These are phyloP conservation scores for Candida morakotiae DNA, from an alignment of 805 yeast species.

Conservation along the genomic window DNA sequence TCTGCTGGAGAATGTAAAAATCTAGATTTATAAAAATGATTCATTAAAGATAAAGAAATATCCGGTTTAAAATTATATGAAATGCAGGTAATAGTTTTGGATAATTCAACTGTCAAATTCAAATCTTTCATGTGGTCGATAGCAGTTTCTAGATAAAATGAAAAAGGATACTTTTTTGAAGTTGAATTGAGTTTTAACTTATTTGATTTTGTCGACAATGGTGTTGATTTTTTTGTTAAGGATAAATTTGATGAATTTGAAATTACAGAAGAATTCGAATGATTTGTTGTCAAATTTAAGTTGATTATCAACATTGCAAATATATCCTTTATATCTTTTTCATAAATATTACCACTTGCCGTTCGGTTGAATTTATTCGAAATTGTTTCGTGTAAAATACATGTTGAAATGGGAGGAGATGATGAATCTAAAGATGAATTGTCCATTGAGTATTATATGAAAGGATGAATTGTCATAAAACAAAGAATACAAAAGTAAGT, in stretches of 20 bases:
- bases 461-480: no score
- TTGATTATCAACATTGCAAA: constrained; percentile 47
- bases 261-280: background rate
- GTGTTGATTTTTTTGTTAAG: background rate
- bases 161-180: constrained; percentile 40
- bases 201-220: constrained; percentile 3
- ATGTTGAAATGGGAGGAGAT: background rate
- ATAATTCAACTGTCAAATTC: constrained; percentile 43
- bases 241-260: background rate
- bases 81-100: constrained; percentile 49
- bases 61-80: constrained; percentile 51
- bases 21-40: constrained; percentile 54
- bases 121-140: constrained; percentile 47
- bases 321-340: constrained; percentile 56
- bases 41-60: constrained; percentile 44
- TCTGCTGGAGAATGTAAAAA: constrained; percentile 73
- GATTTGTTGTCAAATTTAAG: constrained; percentile 22
- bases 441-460: no score
- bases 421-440: background rate
- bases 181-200: constrained; percentile 19
- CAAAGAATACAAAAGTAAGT: no score
- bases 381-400: constrained; percentile 26
- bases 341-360: constrained; percentile 49
- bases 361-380: constrained; percentile 46
- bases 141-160: constrained; percentile 54